Conservation (phyloP, 345 rosid species). For the Murraya koenigii region DNA sequence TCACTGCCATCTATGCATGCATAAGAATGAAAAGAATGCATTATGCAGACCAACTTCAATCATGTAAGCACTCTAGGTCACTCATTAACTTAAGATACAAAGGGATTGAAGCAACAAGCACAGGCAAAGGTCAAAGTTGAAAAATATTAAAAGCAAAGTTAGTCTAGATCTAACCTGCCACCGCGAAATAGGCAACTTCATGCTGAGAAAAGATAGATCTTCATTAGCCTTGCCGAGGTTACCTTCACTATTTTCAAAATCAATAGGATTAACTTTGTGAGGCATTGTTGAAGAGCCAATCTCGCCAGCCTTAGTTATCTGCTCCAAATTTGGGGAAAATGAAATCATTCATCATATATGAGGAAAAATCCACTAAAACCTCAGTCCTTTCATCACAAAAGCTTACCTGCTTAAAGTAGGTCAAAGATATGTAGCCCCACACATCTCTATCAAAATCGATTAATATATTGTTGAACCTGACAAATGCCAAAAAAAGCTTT, state of each 20-base stretch:
- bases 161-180: conserved; percentile 66
- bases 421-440: conserved; percentile 88
- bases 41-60: neutral
- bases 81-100: neutral
- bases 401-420: conserved; percentile 84
- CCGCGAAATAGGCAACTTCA: conserved; percentile 84
- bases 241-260: conserved; percentile 96
- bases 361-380: neutral
- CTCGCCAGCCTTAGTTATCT: conserved; percentile 91
- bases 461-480: conserved; percentile 60
- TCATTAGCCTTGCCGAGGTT: conserved; percentile 93
- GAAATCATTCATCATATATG: neutral
- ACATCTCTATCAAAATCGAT: conserved; percentile 78
- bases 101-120: neutral
- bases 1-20: neutral
- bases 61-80: neutral
- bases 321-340: conserved; percentile 24
- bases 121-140: neutral
- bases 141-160: neutral
- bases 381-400: neutral
- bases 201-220: conserved; percentile 59
- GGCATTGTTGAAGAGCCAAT: conserved; percentile 97
- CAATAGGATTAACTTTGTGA: conserved; percentile 95
- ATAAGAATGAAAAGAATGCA: neutral
- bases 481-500: conserved; percentile 55